These are phyloP conservation scores for Cicer cuneatum DNA, from an alignment of 306 rosid genomes.

Conservation along the genomic window DNA sequence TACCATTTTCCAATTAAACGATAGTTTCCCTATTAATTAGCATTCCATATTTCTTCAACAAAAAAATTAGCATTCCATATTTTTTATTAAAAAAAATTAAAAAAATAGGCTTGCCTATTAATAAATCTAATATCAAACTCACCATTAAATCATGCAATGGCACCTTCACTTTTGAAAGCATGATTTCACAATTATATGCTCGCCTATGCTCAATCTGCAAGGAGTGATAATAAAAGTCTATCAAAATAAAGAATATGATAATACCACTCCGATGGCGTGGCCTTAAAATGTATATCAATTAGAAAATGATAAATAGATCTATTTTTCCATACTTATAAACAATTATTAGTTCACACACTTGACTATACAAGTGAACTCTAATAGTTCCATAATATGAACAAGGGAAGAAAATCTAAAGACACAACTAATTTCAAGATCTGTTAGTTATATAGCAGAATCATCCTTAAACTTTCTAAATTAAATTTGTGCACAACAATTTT, in stretches of 20 bases:
- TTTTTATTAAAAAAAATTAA: background rate
- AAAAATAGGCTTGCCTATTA: background rate
- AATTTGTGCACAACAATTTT: constrained; percentile 10
- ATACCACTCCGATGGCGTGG: constrained; percentile 4
- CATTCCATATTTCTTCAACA: background rate
- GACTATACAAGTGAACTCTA: constrained; percentile 25
- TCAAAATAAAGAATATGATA: constrained; percentile 27
- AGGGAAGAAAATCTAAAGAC: constrained; percentile 35
- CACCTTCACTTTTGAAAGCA: constrained; percentile 96
- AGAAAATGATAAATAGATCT: constrained; percentile 30
- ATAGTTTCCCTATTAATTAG: constrained; percentile 17
- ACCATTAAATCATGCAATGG: constrained; percentile 88
- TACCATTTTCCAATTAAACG: constrained; percentile 13
- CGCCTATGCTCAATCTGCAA: constrained; percentile 89
- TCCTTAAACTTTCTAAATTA: constrained; percentile 31
- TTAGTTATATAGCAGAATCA: constrained; percentile 8
- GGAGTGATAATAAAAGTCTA: constrained; percentile 32
- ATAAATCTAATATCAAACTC: constrained; percentile 47
- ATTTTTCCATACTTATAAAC: constrained; percentile 27
- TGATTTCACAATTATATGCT: constrained; percentile 93
- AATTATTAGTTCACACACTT: constrained; percentile 35
- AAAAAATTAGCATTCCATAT: background rate
- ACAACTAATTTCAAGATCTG: constrained; percentile 27
- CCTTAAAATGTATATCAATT: constrained; percentile 24
- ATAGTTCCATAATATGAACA: constrained; percentile 30